A percentile compares a stretch with the other conserved stretches of the same genome.
Evolutionary conservation across 305 asterid species (phyloP).

Genomic region (Solanum hybrid): DNA sequence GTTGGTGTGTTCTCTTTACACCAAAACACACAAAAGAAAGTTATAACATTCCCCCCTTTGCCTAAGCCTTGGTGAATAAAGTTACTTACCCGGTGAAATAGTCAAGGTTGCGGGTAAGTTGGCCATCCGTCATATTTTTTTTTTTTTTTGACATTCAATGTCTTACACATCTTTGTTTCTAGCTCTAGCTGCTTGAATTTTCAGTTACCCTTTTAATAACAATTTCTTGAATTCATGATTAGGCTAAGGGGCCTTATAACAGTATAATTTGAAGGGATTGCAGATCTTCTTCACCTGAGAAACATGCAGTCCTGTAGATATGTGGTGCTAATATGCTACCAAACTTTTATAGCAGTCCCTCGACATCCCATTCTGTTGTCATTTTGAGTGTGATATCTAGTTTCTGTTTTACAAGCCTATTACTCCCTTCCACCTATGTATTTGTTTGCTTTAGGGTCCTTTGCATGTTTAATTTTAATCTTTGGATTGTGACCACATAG

Average conservation of each 20-base stretch:
- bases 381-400: neutral
- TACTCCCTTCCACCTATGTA: neutral
- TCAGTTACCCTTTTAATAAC: neutral
- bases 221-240: neutral
- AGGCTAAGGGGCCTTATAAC: neutral
- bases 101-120: neutral
- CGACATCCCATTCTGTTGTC: neutral
- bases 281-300: neutral
- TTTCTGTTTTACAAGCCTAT: neutral
- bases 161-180: neutral
- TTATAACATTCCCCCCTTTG: neutral
- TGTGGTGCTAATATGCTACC: neutral
- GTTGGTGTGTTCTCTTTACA: neutral
- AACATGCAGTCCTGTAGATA: neutral
- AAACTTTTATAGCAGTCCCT: neutral
- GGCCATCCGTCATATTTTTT: neutral
- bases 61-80: neutral
- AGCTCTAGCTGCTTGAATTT: neutral
- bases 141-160: neutral
- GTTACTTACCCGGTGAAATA: neutral
- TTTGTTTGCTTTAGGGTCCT: neutral
- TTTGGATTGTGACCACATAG: slow-evolving; percentile 31
- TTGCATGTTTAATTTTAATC: slow-evolving; percentile 5
- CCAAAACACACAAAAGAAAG: neutral
- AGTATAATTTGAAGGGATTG: neutral